Evolutionary conservation across 1,284 basidiomycete genomes (phyloP).

Genomic region (Trichosporon asahii): DNA sequence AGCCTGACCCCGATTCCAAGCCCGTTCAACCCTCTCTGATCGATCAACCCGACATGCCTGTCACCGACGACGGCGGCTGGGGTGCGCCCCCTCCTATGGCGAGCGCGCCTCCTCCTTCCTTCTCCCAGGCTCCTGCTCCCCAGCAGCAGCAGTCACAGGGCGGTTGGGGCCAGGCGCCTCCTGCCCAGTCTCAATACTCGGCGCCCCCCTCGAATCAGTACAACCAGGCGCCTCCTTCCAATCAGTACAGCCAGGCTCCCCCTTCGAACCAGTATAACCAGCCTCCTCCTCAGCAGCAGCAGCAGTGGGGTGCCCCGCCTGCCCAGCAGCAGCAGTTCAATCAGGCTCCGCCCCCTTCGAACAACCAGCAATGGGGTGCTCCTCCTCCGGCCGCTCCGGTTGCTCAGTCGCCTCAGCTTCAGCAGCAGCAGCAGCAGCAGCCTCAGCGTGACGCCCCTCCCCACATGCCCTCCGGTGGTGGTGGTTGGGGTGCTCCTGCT

Average conservation of each 20-base stretch:
- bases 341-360: background rate
- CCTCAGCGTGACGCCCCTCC: conserved; percentile 9
- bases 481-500: conserved; percentile 1
- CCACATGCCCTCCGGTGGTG: conserved; percentile 2
- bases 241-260: background rate
- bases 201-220: background rate
- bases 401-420: background rate
- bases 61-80: background rate
- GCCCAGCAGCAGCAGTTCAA: background rate
- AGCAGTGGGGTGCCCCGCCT: too few species aligned
- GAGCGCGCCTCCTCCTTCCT: background rate
- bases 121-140: background rate
- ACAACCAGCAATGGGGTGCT: background rate
- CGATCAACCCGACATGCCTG: background rate
- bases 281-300: too few species aligned
- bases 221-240: background rate
- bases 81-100: background rate
- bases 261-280: background rate
- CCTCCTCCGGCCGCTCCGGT: background rate
- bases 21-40: background rate
- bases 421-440: background rate
- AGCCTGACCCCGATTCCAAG: background rate
- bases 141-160: background rate
- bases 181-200: background rate
- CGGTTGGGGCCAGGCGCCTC: background rate